Percentiles rank a stretch among this genome's conserved stretches.
These are phyloP conservation scores for Crithidia sp. DNA, from an alignment of 208 protist species.

Conservation along the genomic window DNA sequence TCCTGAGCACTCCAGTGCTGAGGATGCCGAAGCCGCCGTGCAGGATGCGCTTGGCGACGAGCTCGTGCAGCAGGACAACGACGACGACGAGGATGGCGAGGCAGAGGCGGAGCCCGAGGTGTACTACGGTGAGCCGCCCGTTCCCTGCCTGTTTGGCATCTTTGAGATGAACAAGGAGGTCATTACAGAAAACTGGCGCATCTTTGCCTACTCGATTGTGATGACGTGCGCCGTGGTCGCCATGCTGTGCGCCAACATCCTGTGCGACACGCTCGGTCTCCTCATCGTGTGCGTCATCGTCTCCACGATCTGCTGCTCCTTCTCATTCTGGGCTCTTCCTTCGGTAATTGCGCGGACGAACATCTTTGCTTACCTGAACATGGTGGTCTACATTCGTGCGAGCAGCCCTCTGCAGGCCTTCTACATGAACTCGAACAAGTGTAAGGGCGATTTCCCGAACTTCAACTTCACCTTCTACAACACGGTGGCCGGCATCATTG, in stretches of 20 bases:
- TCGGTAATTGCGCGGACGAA: constrained; percentile 67
- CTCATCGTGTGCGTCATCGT: constrained; percentile 45
- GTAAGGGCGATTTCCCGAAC: constrained; percentile 48
- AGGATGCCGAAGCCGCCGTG: constrained; percentile 13
- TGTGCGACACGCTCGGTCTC: constrained; percentile 38
- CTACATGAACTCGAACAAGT: constrained; percentile 51
- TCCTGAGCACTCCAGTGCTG: constrained; percentile 15
- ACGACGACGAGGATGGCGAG: constrained; percentile 6
- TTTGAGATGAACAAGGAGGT: constrained; percentile 75
- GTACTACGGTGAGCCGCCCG: constrained; percentile 23
- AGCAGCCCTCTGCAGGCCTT: constrained; percentile 48
- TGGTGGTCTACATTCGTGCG: constrained; percentile 50
- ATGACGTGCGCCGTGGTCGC: constrained; percentile 54
- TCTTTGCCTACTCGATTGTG: constrained; percentile 55
- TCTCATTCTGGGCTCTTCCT: constrained; percentile 64
- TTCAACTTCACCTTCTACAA: constrained; percentile 74
- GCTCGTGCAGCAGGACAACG: constrained; percentile 1
- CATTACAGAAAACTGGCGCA: constrained; percentile 43
- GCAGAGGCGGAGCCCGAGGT: constrained; percentile 6
- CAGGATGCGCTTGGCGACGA: constrained; percentile 6
- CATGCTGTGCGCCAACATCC: constrained; percentile 50
- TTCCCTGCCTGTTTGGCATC: constrained; percentile 37
- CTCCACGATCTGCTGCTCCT: constrained; percentile 40
- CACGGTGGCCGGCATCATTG: constrained; percentile 53
- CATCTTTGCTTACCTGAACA: constrained; percentile 55